phyloP scores from a whole-genome alignment of 2,329 filamentous ascomycete species.

The Tolypocladium nubicola region DNA sequence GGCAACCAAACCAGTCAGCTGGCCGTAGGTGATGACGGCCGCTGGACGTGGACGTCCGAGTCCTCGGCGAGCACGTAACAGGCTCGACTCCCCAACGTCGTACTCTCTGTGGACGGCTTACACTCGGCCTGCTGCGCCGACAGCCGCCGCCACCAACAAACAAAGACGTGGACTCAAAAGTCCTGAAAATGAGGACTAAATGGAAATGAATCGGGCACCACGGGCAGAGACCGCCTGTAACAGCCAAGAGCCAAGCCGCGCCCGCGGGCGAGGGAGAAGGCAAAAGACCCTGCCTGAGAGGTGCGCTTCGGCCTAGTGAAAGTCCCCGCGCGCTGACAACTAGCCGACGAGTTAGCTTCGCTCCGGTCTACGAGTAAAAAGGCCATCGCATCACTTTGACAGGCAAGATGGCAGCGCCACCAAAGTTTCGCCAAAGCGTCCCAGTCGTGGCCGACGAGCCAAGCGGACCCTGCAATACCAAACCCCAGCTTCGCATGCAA shows the following conservation, averaged over 20 bases:
- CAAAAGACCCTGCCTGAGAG: not conserved
- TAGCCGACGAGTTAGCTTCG: not conserved
- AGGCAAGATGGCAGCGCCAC: not conserved
- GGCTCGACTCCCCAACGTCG: not conserved
- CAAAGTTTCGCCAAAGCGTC: not conserved
- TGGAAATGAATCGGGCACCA: not conserved
- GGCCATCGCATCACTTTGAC: not conserved
- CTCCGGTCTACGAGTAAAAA: not conserved
- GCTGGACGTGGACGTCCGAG: not conserved
- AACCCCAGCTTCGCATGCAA: not conserved
- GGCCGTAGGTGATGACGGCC: not conserved
- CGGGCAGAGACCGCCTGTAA: not conserved
- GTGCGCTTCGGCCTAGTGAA: not conserved
- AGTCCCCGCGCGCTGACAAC: not conserved
- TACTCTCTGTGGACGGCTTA: not conserved
- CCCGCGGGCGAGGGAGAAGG: not conserved
- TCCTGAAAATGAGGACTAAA: not conserved
- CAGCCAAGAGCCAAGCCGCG: not conserved
- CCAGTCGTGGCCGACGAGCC: too few relatives aligned
- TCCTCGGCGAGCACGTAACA: not conserved
- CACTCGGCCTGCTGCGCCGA: not conserved
- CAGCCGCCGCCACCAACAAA: not conserved
- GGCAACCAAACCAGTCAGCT: not conserved
- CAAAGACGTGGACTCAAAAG: not conserved
- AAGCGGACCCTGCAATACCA: too few relatives aligned